Evolutionary conservation across 2,329 filamentous ascomycete genomes (phyloP), one percentile per base, ranked within the genome.

Genomic region (Fusarium pseudograminearum): DNA sequence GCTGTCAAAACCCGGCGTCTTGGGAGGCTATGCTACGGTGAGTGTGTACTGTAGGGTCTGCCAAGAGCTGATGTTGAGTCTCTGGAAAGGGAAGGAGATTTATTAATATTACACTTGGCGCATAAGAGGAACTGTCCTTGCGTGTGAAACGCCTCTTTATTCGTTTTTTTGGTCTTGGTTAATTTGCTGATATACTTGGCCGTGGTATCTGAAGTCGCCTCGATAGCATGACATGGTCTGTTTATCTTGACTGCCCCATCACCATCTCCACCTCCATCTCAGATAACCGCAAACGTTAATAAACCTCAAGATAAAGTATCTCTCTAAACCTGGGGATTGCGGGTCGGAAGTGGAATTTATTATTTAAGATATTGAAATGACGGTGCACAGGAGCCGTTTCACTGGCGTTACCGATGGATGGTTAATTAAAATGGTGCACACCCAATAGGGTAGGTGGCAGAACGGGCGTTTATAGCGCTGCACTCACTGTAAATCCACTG

Each of bases 1-100:
- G 4, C 63, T 69, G 68, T 60, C 67, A 67, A 47, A 67, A 52
- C 53, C 67, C 63, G 31, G 52, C 8, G 18, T 52, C 28, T 46
- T 57, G 67, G 67, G 48, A 40, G 48, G 33, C 33, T 36, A 36
- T 48, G 24, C 22, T 38, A 38, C 47, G 36, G 47, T 38, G 18
- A 36, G 7, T 0, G 31, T 22, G 30, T 15, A 34, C 46, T 34
- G 31, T 48, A 50, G 26, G 42, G 42, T 31, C 26, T 20, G 28
- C 44, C 44, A 31, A 46, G 24, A 16, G 31, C 22, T 26, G 33
- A 26, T 34, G 22, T n/a, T 26, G 47, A 10, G 26, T 24, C 26
- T 38, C 61, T 69, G 22, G 48, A 70, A 65, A 36, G 28, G 67
- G 67, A 67, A 70, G 67, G 67, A 59, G 61, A 50, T 58, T 45